phyloP scores from a whole-genome alignment of 2,329 filamentous ascomycete species.

The Botrytis galanthina region DNA sequence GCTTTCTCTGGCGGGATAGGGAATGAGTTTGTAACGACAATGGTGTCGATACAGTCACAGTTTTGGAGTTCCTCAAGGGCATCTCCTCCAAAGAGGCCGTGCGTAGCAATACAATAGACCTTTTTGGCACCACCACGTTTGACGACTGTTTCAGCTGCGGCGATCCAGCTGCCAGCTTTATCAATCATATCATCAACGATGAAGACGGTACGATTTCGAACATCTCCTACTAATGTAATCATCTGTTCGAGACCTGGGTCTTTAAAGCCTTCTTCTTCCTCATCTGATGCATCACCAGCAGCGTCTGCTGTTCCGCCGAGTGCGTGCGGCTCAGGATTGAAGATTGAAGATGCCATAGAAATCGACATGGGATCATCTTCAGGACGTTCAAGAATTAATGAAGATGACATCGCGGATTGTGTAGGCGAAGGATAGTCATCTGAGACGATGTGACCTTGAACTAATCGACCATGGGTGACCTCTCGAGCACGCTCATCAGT shows the following conservation, averaged over 20 bases:
- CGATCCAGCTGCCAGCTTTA: slow-evolving; percentile 94
- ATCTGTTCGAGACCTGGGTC: slow-evolving; percentile 84
- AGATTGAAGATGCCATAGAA: slow-evolving; percentile 74
- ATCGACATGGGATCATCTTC: slow-evolving; percentile 75
- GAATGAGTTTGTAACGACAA: slow-evolving; percentile 96
- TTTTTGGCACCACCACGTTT: slow-evolving; percentile 89
- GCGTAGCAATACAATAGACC: slow-evolving; percentile 96
- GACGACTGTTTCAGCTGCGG: slow-evolving; percentile 92
- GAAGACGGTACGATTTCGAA: slow-evolving; percentile 82
- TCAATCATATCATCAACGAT: slow-evolving; percentile 99
- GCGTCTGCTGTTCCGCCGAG: slow-evolving; percentile 84
- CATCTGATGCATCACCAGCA: slow-evolving; percentile 75
- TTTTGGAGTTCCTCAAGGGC: slow-evolving; percentile 85
- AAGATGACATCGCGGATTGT: slow-evolving; percentile 64
- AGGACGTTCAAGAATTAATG: slow-evolving; percentile 49
- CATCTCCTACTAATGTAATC: slow-evolving; percentile 96
- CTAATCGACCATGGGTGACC: slow-evolving; percentile 84
- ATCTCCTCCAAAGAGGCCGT: slow-evolving; percentile 89
- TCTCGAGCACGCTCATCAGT: slow-evolving; percentile 76
- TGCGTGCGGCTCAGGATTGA: slow-evolving; percentile 64
- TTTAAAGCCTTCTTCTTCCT: slow-evolving; percentile 86
- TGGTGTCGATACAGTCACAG: slow-evolving; percentile 89
- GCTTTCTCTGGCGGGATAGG: slow-evolving; percentile 77
- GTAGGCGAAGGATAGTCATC: slow-evolving; percentile 84
- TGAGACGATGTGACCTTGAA: slow-evolving; percentile 93